These are phyloP conservation scores for Saccharomycopsis selenospora DNA, from an alignment of 805 yeast species.

Conservation along the genomic window DNA sequence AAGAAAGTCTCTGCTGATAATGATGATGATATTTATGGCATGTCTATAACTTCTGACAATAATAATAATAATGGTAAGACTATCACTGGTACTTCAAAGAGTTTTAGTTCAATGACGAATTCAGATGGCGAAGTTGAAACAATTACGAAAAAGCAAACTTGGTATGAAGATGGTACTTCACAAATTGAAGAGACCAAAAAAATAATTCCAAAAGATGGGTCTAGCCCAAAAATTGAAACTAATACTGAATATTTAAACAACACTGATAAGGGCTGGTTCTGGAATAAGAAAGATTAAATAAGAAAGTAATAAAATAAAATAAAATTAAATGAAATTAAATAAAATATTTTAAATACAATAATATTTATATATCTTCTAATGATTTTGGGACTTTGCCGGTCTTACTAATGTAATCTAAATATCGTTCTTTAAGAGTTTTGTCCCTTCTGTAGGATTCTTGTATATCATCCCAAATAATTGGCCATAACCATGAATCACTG, in stretches of 20 bases:
- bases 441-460: background rate
- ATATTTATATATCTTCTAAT: too few relatives aligned
- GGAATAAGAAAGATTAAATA: too few relatives aligned
- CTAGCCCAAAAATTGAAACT: conserved; percentile 30
- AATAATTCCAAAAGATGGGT: conserved; percentile 32
- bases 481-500: background rate
- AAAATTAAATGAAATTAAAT: too few relatives aligned
- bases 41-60: too few relatives aligned
- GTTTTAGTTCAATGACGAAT: conserved; percentile 31
- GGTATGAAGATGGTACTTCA: conserved; percentile 38
- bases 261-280: conserved; percentile 19
- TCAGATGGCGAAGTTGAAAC: conserved; percentile 40
- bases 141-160: conserved; percentile 31
- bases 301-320: too few relatives aligned
- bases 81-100: conserved; percentile 34
- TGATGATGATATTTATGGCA: background rate
- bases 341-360: too few relatives aligned
- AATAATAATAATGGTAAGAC: conserved; percentile 21
- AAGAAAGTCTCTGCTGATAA: background rate
- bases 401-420: background rate
- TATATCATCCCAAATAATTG: conserved; percentile 1
- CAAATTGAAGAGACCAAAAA: conserved; percentile 33
- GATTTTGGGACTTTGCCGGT: background rate
- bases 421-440: background rate
- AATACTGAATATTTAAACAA: conserved; percentile 4